A percentile compares a stretch with the other conserved stretches of the same genome.
These are phyloP conservation scores for Zea mays DNA, from an alignment of 176 grass and related monocot species.

Conservation along the genomic window Zm-B73-REFERENCE-NAM-5.0 NC_050102.1:161090501-161091000, in stretches of 20 bases:
- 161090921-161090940: slow-evolving; percentile 11
- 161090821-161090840: slow-evolving; percentile 99
- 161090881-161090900: slow-evolving; percentile 84
- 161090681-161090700: neutral
- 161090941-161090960: neutral
- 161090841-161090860: slow-evolving; percentile 92
- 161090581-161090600: neutral
- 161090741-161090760: slow-evolving; percentile 96
- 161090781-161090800: slow-evolving; percentile 95
- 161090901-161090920: neutral
- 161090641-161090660: slow-evolving; percentile 20
- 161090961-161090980: neutral
- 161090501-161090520: neutral
- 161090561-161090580: neutral
- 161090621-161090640: slow-evolving; percentile 39
- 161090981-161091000: neutral
- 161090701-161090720: slow-evolving; percentile 44
- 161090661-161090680: neutral
- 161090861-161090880: slow-evolving; percentile 95
- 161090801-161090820: slow-evolving; percentile 99
- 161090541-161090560: neutral
- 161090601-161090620: slow-evolving; percentile 59
- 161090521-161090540: neutral
- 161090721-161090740: slow-evolving; percentile 67
- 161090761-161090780: slow-evolving; percentile 99